Evolutionary conservation across 805 yeast genomes (phyloP), one percentile per base, ranked within the genome.

Genomic region (Candida incommunis): DNA sequence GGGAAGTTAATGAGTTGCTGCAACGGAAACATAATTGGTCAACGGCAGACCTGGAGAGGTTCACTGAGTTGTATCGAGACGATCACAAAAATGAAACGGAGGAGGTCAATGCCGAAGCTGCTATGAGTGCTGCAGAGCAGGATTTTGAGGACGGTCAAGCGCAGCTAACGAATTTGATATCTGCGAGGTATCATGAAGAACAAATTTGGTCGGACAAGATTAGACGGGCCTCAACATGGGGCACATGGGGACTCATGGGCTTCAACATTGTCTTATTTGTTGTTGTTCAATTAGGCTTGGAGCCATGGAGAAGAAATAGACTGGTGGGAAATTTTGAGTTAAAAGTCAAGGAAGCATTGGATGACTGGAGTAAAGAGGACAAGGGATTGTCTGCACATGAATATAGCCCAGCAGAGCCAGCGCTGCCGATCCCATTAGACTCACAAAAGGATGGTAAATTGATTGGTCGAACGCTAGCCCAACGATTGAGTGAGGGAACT

Each of bases 171-270:
- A 78, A 78, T 46, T 80, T 84, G 48, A 92, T 92, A 16, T 68
- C 90, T 56, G 78, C 87, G 1, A 68, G 97, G 53, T 92, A 92
- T 56, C 95, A 90, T 50, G 97, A 92, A 60, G 99, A 92, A 57
- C 97, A 92, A 62, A 77, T 92, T 4, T 92, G 98, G 97, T 85
- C 96, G 1, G 98, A 92, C 63, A 88, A 88, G 62, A 92, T 92
- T 48, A 70, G 98, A 49, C 74, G 88, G 51, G 86, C 94, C 3
- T 84, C 95, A 3, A 88, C 97, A 0, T 92, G 96, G 94, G 98
- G 97, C 2, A 92, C 99, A 0, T 78, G 92, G 71, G 66, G 80
- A 3, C 69, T 92, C 40, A 86, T 88, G 94, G 92, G 86, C 1
- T 72, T 86, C 50, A 92, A 92, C 64, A 71, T 90, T 22, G 43